Percentiles rank a stretch among this genome's conserved stretches.
Evolutionary conservation across 2,329 filamentous ascomycete genomes (phyloP).

Genomic region (Sporothrix pallida): DNA sequence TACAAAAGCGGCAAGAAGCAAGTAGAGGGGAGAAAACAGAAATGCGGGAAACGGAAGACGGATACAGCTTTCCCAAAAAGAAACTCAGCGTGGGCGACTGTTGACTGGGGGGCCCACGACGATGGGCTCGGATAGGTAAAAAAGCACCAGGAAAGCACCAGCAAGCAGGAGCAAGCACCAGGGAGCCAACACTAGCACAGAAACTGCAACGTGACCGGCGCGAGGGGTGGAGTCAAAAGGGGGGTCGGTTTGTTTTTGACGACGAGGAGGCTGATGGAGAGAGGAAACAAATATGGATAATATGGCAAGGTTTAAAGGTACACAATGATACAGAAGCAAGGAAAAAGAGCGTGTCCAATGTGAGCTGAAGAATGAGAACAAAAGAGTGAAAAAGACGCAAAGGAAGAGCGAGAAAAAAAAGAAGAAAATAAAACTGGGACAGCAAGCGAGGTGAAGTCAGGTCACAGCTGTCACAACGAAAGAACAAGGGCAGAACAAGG

Average conservation of each 20-base stretch:
- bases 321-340: background rate
- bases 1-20: too few species aligned
- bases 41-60: conserved; percentile 5
- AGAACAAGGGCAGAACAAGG: background rate
- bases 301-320: too few species aligned
- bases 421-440: background rate
- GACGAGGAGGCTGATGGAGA: background rate
- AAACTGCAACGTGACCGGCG: conserved; percentile 34
- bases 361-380: conserved; percentile 5
- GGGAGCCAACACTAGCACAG: conserved; percentile 29
- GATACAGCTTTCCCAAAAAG: background rate
- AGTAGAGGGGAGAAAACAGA: background rate
- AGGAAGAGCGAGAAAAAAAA: background rate
- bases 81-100: background rate
- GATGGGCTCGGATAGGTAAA: background rate
- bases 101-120: conserved; percentile 1
- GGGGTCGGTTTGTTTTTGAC: conserved; percentile 3
- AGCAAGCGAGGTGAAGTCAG: conserved; percentile 18
- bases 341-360: background rate
- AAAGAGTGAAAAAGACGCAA: background rate
- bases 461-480: background rate
- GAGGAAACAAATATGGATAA: background rate
- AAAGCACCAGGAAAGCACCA: background rate
- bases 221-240: conserved; percentile 28
- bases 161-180: background rate